These are phyloP conservation scores for Colletotrichum cuscutae DNA, from an alignment of 2,329 filamentous ascomycete genomes.

Conservation along the genomic window DNA sequence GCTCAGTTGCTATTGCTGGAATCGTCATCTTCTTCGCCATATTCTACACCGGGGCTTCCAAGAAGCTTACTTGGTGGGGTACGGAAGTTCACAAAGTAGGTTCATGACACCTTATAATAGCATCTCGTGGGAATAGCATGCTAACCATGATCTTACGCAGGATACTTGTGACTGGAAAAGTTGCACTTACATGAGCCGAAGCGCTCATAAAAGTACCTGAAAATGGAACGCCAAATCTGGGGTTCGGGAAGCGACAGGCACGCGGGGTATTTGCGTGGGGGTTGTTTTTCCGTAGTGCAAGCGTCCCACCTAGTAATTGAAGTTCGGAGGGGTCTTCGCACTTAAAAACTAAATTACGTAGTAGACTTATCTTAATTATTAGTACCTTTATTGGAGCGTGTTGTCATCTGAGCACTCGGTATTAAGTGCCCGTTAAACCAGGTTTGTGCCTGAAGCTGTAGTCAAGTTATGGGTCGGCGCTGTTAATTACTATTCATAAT, in stretches of 20 bases:
- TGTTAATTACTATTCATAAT: not conserved
- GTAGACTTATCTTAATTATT: too few species aligned
- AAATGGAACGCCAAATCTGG: not conserved
- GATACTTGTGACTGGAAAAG: constrained; percentile 34
- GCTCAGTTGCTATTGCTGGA: constrained; percentile 43
- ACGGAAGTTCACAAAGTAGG: constrained; percentile 39
- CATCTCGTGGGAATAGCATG: not conserved
- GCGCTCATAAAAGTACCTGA: not conserved
- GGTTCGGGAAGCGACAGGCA: not conserved
- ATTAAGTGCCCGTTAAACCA: too few species aligned
- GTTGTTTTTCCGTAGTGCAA: not conserved
- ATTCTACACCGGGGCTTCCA: constrained; percentile 43
- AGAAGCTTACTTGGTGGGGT: constrained; percentile 44
- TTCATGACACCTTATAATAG: too few species aligned
- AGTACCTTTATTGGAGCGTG: not conserved
- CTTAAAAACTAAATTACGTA: too few species aligned
- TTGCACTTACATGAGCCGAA: constrained; percentile 13
- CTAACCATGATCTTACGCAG: not conserved
- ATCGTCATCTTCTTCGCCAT: constrained; percentile 48
- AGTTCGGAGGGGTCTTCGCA: too few species aligned
- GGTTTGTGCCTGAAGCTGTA: not conserved
- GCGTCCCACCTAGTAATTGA: too few species aligned
- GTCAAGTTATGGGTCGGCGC: not conserved
- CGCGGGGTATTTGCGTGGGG: not conserved
- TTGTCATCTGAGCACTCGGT: not conserved